Evolutionary conservation across 306 rosid genomes (phyloP).

Genomic region (Coriaria nepalensis): DNA sequence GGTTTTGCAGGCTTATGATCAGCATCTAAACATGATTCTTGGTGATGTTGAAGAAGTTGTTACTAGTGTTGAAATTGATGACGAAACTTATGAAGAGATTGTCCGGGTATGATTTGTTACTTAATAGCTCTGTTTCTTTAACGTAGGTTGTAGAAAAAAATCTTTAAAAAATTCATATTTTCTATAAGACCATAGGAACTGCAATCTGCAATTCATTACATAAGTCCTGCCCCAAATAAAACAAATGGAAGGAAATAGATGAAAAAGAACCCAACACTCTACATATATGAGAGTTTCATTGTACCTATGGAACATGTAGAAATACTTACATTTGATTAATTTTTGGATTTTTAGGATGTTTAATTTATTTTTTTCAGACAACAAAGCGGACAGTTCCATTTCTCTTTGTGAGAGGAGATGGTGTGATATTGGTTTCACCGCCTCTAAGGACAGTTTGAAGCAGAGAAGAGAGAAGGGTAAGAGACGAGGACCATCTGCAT

Average conservation of each 20-base stretch:
- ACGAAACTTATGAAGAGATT: slow-evolving; percentile 97
- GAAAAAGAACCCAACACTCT: too few species aligned
- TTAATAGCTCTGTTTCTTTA: neutral
- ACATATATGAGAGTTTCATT: too few species aligned
- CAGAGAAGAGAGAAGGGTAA: too few species aligned
- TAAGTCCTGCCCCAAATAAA: too few species aligned
- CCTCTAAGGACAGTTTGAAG: slow-evolving; percentile 81
- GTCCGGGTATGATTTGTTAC: slow-evolving; percentile 61
- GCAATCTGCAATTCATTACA: too few species aligned
- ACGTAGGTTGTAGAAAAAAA: too few species aligned
- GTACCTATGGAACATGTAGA: too few species aligned
- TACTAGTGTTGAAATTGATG: slow-evolving; percentile 90
- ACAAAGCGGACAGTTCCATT: slow-evolving; percentile 81
- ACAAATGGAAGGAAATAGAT: too few species aligned
- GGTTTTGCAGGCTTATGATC: slow-evolving; percentile 89
- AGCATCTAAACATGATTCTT: slow-evolving; percentile 99
- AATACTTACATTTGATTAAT: too few species aligned
- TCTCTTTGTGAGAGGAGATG: slow-evolving; percentile 97
- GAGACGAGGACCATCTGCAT: too few species aligned
- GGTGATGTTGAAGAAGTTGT: slow-evolving; percentile 96
- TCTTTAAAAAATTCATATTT: too few species aligned
- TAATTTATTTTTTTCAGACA: slow-evolving; percentile 43
- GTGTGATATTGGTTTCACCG: slow-evolving; percentile 95
- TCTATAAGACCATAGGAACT: too few species aligned
- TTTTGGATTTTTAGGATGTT: neutral